Base-by-base conservation (phyloP, 1,284 basidiomycete genomes). In the Ceratobasidium sp. region DNA sequence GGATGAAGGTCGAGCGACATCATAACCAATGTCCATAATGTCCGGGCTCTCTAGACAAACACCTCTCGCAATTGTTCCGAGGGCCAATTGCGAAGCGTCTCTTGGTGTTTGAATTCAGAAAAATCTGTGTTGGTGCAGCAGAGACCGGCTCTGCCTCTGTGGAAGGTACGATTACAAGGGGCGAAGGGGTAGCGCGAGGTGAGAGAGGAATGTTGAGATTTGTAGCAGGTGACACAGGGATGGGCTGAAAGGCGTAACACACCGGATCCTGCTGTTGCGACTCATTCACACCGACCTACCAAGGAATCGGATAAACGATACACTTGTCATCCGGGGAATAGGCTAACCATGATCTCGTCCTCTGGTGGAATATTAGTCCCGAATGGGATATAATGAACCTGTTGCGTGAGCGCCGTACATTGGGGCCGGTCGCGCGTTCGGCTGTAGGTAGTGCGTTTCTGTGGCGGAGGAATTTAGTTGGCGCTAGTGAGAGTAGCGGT, bases 1-100 rank as follows among this genome's bases (percentile, higher is more conserved):
- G 48, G 27, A 22, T 22, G 19, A 4, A 31, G 13, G 41, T 8
- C 53, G n/a, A 37, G 39, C 14, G 31, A 37, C 13, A 51, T 72
- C 34, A 72, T 72, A 72, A 37, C 69, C 69, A 72, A 46, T 72
- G 69, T 62, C 69, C 69, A 31, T 72, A 72, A 51, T 72, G 69
- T 49, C 69, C 69, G 29, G 69, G 69, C 48, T 72, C 69, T 13
- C 58, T 13, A 39, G 69, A 46, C 58, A 49, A 34, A 31, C 69
- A 72, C 31, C 58, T 46, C 29, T 62, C 41, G 31, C 69, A 72
- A 22, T 72, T 48, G 58, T 13, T 61, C 19, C 69, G 69, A 41
- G 69, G 69, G 9, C 69, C 69, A 7, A 72, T 62, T 13, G 69
- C 69, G 19, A 72, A 72, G 31, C 69, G 69, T 43, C 22, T 72